A percentile compares a stretch with the other conserved stretches of the same genome.
phyloP scores from a whole-genome alignment of 2,329 filamentous ascomycete genomes.

The Penicillium olsonii region DNA sequence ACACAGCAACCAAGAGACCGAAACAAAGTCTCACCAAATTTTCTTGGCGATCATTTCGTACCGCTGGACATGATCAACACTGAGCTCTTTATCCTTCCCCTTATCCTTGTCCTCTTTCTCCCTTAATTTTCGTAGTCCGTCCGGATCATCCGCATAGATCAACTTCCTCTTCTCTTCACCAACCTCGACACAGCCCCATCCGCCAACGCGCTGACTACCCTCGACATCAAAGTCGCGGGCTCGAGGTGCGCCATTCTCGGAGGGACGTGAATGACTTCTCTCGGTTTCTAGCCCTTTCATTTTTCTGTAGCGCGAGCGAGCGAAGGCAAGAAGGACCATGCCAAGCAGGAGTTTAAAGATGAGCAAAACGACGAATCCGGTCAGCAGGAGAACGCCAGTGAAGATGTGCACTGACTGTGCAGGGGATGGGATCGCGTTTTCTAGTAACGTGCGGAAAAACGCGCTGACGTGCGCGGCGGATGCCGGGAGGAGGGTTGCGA shows the following conservation, averaged over 20 bases:
- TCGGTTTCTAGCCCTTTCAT: conserved; percentile 71
- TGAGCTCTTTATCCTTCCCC: conserved; percentile 55
- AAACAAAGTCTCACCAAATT: conserved; percentile 69
- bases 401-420: conserved; percentile 45
- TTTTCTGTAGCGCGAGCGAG: conserved; percentile 72
- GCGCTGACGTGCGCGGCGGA: conserved; percentile 54
- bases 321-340: conserved; percentile 79
- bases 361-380: conserved; percentile 80
- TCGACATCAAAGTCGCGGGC: conserved; percentile 59
- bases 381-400: conserved; percentile 82
- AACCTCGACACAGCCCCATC: conserved; percentile 83
- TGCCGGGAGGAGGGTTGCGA: conserved; percentile 54
- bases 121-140: conserved; percentile 65
- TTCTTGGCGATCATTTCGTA: conserved; percentile 97
- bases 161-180: conserved; percentile 81
- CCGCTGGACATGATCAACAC: conserved; percentile 68
- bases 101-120: conserved; percentile 65
- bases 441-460: conserved; percentile 42
- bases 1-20: not conserved
- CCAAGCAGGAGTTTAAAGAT: conserved; percentile 83
- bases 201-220: conserved; percentile 74
- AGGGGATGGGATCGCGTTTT: conserved; percentile 46
- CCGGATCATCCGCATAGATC: conserved; percentile 84
- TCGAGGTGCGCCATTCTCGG: conserved; percentile 20
- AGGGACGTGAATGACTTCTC: not conserved